A percentile compares a stretch with the other conserved stretches of the same genome.
Conservation (phyloP, 2,329 filamentous ascomycete species). For the Penicillium occitanis region DNA sequence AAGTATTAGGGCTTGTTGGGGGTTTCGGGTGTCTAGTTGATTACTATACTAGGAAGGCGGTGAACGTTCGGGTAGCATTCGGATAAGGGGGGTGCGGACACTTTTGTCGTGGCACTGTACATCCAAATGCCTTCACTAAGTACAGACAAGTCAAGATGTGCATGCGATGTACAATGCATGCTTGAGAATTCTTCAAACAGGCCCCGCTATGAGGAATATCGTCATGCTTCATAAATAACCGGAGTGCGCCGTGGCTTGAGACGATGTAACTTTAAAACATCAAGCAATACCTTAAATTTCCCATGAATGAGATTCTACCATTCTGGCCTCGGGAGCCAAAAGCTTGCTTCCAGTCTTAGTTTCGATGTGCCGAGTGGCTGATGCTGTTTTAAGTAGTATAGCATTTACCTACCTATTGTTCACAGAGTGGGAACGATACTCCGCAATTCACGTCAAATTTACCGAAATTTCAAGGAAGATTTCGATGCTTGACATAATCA, state of each 20-base stretch:
- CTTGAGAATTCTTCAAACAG: background rate
- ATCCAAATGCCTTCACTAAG: background rate
- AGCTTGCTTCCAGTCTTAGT: background rate
- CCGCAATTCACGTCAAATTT: background rate
- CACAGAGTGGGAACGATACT: slow-evolving; percentile 1
- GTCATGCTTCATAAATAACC: background rate
- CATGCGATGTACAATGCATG: background rate
- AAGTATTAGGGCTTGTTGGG: no score
- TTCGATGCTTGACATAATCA: background rate
- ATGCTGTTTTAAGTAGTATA: background rate
- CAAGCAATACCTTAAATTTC: slow-evolving; percentile 2
- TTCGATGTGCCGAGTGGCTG: background rate
- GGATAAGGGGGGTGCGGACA: no score
- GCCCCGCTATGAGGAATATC: background rate
- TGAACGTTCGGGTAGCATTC: no score
- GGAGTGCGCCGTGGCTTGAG: background rate
- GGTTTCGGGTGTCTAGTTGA: no score
- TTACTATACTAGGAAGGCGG: no score
- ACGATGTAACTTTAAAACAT: background rate
- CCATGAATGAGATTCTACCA: slow-evolving; percentile 3
- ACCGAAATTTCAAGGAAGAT: background rate
- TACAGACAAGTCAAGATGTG: background rate
- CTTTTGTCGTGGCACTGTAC: background rate
- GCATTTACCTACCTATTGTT: background rate
- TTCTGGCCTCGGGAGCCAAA: background rate